A percentile compares a stretch with the other conserved stretches of the same genome.
Conservation (phyloP, 1,284 basidiomycete genomes). For the Amylostereum chailletii region DNA sequence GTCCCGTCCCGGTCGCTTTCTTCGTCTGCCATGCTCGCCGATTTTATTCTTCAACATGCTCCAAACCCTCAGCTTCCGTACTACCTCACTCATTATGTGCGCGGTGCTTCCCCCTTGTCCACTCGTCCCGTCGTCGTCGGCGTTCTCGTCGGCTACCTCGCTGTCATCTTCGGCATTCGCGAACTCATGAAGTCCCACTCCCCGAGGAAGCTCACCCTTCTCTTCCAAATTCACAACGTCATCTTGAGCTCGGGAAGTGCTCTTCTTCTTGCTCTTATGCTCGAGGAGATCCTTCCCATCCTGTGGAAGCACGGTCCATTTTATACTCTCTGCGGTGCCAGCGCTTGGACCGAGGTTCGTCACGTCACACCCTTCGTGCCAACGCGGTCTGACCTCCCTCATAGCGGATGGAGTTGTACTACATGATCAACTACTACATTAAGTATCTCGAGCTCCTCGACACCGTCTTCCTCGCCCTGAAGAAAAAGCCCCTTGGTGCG, state of each 20-base stretch:
- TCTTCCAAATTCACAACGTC: constrained; percentile 92
- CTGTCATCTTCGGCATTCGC: constrained; percentile 82
- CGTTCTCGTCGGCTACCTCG: constrained; percentile 75
- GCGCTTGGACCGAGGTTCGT: constrained; percentile 81
- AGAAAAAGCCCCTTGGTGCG: constrained; percentile 94
- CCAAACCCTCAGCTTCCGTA: constrained; percentile 49
- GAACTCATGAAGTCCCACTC: constrained; percentile 76
- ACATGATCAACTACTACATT: constrained; percentile 98
- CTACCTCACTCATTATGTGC: constrained; percentile 61
- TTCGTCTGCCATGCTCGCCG: constrained; percentile 47
- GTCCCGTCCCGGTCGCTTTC: constrained; percentile 10
- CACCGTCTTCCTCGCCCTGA: constrained; percentile 94
- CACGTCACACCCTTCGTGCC: constrained; percentile 1
- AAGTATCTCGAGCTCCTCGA: constrained; percentile 92
- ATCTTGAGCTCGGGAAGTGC: constrained; percentile 78
- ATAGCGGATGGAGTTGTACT: constrained; percentile 83
- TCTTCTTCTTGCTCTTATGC: constrained; percentile 77
- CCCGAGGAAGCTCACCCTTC: constrained; percentile 72
- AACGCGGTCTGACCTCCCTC: background rate
- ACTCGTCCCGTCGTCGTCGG: constrained; percentile 67
- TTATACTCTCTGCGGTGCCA: constrained; percentile 70
- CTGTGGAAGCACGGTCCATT: constrained; percentile 64
- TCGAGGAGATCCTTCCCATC: constrained; percentile 84
- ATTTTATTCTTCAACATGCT: constrained; percentile 51
- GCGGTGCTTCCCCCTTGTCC: constrained; percentile 72